Evolutionary conservation across 2,329 filamentous ascomycete species (phyloP).

Genomic region (Cladosporium sp.): DNA sequence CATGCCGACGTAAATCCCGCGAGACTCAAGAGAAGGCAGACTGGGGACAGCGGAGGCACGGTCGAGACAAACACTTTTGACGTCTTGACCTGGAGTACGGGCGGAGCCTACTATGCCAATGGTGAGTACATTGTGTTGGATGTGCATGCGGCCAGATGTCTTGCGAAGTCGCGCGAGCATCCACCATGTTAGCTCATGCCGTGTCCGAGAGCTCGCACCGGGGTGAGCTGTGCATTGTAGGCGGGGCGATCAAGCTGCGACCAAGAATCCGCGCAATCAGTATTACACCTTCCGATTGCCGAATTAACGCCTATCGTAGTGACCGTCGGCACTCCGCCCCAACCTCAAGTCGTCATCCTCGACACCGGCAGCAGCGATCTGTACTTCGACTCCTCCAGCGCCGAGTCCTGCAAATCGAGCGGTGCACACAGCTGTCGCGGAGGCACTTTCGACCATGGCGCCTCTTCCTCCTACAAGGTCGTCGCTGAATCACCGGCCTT

Average conservation of each 20-base stretch:
- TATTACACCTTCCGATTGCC: neutral
- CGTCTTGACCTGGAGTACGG: constrained; percentile 27
- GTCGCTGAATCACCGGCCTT: constrained; percentile 24
- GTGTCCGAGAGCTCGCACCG: too few species aligned
- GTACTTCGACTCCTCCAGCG: constrained; percentile 27
- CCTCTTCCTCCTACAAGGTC: constrained; percentile 26
- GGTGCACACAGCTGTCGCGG: constrained; percentile 25
- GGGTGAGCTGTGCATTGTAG: too few species aligned
- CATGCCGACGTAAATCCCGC: constrained; percentile 18
- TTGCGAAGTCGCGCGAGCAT: too few species aligned
- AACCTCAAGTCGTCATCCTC: constrained; percentile 29
- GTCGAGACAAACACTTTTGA: constrained; percentile 29
- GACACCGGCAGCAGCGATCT: constrained; percentile 33
- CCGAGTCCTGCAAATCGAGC: constrained; percentile 21
- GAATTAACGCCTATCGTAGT: constrained; percentile 13
- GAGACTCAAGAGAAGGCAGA: constrained; percentile 14
- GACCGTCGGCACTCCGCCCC: constrained; percentile 31
- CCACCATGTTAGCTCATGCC: neutral
- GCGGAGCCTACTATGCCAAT: constrained; percentile 34
- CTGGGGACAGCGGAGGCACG: constrained; percentile 14
- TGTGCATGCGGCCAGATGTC: neutral
- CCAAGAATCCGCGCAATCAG: too few species aligned
- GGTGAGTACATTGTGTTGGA: constrained; percentile 14
- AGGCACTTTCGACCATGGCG: constrained; percentile 25
- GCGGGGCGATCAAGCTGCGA: too few species aligned